Evolutionary conservation across 305 asterid genomes (phyloP).

Genomic region (Solanum aculeatissimum): DNA sequence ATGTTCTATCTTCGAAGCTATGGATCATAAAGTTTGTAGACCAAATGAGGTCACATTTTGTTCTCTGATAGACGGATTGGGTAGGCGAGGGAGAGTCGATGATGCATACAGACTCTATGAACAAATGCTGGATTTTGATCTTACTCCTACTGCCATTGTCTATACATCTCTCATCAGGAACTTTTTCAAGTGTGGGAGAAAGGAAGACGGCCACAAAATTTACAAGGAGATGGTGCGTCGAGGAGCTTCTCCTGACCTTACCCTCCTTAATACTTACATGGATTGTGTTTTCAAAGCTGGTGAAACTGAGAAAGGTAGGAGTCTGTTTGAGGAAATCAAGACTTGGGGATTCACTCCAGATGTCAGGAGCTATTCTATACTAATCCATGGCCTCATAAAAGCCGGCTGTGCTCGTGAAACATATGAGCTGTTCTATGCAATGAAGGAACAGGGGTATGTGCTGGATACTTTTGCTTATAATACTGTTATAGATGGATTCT

Average conservation of each 20-base stretch:
- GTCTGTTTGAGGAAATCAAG: constrained; percentile 71
- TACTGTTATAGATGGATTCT: constrained; percentile 84
- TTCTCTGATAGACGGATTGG: constrained; percentile 85
- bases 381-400: constrained; percentile 75
- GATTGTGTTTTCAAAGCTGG: constrained; percentile 86
- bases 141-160: constrained; percentile 53
- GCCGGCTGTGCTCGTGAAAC: constrained; percentile 90
- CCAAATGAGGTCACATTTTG: constrained; percentile 73
- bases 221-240: constrained; percentile 76
- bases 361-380: constrained; percentile 78
- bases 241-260: constrained; percentile 55
- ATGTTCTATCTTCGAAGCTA: constrained; percentile 45
- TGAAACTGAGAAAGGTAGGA: constrained; percentile 71
- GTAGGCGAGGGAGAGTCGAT: constrained; percentile 76
- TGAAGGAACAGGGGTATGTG: constrained; percentile 85
- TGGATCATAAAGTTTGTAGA: constrained; percentile 60
- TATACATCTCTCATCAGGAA: constrained; percentile 79
- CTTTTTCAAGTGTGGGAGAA: constrained; percentile 72
- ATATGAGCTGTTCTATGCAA: constrained; percentile 62
- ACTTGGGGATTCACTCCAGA: constrained; percentile 51
- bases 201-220: constrained; percentile 80
- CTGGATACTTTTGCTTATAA: constrained; percentile 88
- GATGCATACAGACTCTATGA: constrained; percentile 80
- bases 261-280: constrained; percentile 80
- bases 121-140: constrained; percentile 56